These are phyloP conservation scores for Ophiocordyceps camponoti-leonardi DNA, from an alignment of 2,329 filamentous ascomycete genomes.

Conservation along the genomic window DNA sequence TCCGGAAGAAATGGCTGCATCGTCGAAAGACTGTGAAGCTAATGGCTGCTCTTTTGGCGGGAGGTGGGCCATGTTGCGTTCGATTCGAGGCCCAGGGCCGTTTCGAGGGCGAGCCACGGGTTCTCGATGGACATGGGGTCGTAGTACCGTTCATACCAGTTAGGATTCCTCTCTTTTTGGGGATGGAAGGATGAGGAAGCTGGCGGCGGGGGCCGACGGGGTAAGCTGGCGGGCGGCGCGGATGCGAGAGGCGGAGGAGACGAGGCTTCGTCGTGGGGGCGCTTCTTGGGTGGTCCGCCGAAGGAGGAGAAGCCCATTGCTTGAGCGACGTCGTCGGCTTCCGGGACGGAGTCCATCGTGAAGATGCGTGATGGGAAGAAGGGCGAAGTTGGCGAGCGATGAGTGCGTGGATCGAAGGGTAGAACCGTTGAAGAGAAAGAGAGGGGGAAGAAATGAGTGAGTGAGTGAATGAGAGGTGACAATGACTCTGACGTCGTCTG, in stretches of 20 bases:
- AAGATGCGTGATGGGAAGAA: neutral
- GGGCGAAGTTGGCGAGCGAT: too few relatives aligned
- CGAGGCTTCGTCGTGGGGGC: constrained; percentile 42
- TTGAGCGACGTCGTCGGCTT: constrained; percentile 40
- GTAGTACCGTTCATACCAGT: constrained; percentile 52
- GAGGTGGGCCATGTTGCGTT: constrained; percentile 27
- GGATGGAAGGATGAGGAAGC: constrained; percentile 20
- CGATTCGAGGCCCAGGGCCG: constrained; percentile 22
- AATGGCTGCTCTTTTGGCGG: neutral
- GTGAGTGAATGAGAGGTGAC: too few relatives aligned
- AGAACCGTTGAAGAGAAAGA: too few relatives aligned
- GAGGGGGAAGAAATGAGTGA: too few relatives aligned
- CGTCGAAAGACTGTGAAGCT: neutral
- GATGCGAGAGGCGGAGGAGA: neutral
- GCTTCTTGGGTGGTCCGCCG: constrained; percentile 45
- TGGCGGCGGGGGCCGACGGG: neutral
- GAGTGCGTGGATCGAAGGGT: too few relatives aligned
- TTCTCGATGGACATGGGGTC: constrained; percentile 53
- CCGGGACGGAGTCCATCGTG: constrained; percentile 6
- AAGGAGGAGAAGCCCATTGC: constrained; percentile 63
- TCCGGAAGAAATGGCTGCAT: neutral
- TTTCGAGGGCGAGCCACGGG: constrained; percentile 48
- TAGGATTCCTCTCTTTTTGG: neutral
- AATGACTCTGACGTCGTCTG: too few relatives aligned
- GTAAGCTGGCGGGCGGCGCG: neutral